phyloP scores from a whole-genome alignment of 768 basidiomycete species.

The Austroboletus eburneus region DNA sequence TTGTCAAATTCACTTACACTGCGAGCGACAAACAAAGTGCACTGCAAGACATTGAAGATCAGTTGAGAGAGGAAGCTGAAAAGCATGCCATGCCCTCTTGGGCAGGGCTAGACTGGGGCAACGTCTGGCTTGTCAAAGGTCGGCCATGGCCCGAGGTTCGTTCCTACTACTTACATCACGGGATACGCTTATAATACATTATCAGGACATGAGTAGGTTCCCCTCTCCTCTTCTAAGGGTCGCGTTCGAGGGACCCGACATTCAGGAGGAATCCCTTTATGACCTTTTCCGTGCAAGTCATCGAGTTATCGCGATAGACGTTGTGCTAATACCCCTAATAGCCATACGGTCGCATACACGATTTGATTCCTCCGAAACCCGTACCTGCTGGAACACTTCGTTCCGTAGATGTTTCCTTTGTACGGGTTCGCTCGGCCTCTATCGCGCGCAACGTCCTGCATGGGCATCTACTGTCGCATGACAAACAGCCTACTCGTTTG shows the following conservation, averaged over 20 bases:
- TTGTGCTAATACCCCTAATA: constrained; percentile 26
- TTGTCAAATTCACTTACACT: constrained; percentile 66
- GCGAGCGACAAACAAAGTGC: constrained; percentile 36
- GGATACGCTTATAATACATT: not conserved
- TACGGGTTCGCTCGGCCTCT: constrained; percentile 61
- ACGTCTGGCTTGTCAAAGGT: constrained; percentile 72
- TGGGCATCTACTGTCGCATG: constrained; percentile 41
- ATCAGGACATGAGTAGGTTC: constrained; percentile 81
- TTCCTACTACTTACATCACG: not conserved
- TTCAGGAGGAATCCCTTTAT: constrained; percentile 77
- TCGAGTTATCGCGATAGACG: not conserved
- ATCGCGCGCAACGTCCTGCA: constrained; percentile 83
- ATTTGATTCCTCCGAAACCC: constrained; percentile 57
- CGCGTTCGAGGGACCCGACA: constrained; percentile 86
- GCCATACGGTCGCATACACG: constrained; percentile 79
- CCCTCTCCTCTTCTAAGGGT: constrained; percentile 70
- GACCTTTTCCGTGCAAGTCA: constrained; percentile 65
- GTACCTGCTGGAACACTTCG: constrained; percentile 66
- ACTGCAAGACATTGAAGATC: constrained; percentile 45
- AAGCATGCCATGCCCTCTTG: constrained; percentile 60
- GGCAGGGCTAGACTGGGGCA: constrained; percentile 47
- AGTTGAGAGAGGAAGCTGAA: constrained; percentile 40
- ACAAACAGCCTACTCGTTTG: constrained; percentile 38
- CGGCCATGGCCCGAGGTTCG: constrained; percentile 77
- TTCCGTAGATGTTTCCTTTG: constrained; percentile 60